These are phyloP conservation scores for Pseudonitzschia multiseries DNA, from an alignment of 108 stramenopile genomes.

Conservation along the genomic window DNA sequence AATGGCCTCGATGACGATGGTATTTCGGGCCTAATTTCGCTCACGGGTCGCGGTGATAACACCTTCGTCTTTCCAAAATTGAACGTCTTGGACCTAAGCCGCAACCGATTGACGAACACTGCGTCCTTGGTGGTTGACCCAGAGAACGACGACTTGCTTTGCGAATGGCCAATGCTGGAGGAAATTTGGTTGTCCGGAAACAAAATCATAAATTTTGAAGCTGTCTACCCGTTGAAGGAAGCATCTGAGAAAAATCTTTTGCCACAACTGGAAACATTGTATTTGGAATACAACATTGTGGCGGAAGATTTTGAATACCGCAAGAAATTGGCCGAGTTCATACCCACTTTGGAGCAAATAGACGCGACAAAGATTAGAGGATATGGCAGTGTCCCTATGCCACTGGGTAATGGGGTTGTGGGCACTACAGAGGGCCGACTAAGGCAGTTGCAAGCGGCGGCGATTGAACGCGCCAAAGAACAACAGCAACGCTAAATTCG, in stretches of 20 bases:
- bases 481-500: constrained; percentile 11
- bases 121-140: constrained; percentile 52
- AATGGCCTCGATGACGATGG: constrained; percentile 89
- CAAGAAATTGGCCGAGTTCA: constrained; percentile 67
- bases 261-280: constrained; percentile 81
- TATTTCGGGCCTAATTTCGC: constrained; percentile 30
- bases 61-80: constrained; percentile 56
- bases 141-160: background rate
- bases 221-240: constrained; percentile 56
- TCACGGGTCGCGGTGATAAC: constrained; percentile 41
- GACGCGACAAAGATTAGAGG: constrained; percentile 82
- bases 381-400: constrained; percentile 17
- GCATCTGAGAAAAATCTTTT: constrained; percentile 28
- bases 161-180: constrained; percentile 56
- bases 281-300: constrained; percentile 96
- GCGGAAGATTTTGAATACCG: constrained; percentile 88
- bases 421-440: constrained; percentile 27
- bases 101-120: constrained; percentile 74
- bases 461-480: constrained; percentile 33
- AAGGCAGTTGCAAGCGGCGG: constrained; percentile 39
- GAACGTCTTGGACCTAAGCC: constrained; percentile 72
- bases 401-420: constrained; percentile 9
- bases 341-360: constrained; percentile 82
- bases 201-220: constrained; percentile 82
- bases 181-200: constrained; percentile 98